Evolutionary conservation across 2,329 filamentous ascomycete species (phyloP), one percentile per base, ranked within the genome.

Genomic region (Cytospora paraplurivora): DNA sequence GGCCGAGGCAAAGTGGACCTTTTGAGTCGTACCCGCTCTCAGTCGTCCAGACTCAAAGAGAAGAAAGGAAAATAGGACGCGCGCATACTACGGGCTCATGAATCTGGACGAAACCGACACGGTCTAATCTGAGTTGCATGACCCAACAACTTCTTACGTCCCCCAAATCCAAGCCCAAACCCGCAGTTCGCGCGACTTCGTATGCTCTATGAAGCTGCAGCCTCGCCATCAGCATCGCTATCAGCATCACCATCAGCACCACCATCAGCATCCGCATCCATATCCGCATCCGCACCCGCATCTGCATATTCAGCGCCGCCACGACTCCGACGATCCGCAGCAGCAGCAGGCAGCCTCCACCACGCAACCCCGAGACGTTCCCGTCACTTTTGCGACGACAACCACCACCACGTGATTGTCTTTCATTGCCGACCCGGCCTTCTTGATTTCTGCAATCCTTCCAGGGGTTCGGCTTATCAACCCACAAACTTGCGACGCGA

Each of bases 151-250:
- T 51, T 15, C 44, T n/a, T 32, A 44, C 33, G 13, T 10, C 27
- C 35, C 60, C 12, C 27, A 41, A 17, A 11, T 17, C 44, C 32
- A 34, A 21, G 41, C 41, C 19, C 60, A 47, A 19, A 49, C 7
- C 51, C 47, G 38, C 41, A 37, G 15, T 34, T 58, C 60, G 44
- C 60, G 54, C 58, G 37, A 37, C 38, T 10, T 21, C 35, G 60
- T 37, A 44, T 57, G 54, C 60, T 60, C 41, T 56, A 60, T 66
- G 64, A 58, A 63, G 52, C 56, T 37, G 57, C 60, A 61, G 52
- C 64, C 37, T 55, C 56, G 41, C 44, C 59, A 66, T 51, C 60
- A 49, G 35, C 49, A 37, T 19, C 60, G 17, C 13, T 47, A 19
- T n/a, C 41, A 52, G 37, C 41, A 52, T 6, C 53, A 19, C 2